Evolutionary conservation across 1,284 basidiomycete genomes (phyloP).

Genomic region (Exobasidium cylindrosporum): DNA sequence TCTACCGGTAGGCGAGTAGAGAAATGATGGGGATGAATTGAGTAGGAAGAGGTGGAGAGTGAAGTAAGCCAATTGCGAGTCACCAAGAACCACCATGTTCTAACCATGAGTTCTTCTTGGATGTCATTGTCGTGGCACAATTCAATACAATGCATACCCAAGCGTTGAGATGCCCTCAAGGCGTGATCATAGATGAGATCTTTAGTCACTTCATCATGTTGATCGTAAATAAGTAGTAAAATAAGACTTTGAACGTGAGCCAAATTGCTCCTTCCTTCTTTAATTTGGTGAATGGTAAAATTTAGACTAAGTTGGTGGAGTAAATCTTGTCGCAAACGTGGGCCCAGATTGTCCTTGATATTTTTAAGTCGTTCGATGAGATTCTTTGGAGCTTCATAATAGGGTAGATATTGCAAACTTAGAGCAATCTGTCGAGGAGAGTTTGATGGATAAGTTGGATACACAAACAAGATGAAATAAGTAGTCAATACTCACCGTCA

Average conservation of each 20-base stretch:
- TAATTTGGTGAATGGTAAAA: not conserved
- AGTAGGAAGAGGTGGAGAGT: not conserved
- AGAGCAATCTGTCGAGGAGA: not conserved
- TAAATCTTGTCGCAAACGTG: not conserved
- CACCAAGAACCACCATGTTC: not conserved
- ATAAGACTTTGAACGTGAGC: not conserved
- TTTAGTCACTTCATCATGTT: not conserved
- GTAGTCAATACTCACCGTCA: not conserved
- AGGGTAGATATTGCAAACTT: not conserved
- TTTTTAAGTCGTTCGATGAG: not conserved
- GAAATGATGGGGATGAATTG: not conserved
- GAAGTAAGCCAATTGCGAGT: not conserved
- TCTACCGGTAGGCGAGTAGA: not conserved
- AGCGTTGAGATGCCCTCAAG: not conserved
- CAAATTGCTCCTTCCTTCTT: not conserved
- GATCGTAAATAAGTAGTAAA: not conserved
- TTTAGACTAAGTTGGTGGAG: not conserved
- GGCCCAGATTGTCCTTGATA: not conserved
- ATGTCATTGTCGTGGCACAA: too few relatives aligned
- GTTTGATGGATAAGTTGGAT: too few relatives aligned
- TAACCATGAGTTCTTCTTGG: not conserved
- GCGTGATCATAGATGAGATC: not conserved
- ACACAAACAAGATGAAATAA: too few relatives aligned
- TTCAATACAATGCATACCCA: not conserved
- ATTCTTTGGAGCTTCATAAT: not conserved